Evolutionary conservation across 176 grass and related monocot genomes (phyloP).

Genomic region (Cenchrus purpureus): DNA sequence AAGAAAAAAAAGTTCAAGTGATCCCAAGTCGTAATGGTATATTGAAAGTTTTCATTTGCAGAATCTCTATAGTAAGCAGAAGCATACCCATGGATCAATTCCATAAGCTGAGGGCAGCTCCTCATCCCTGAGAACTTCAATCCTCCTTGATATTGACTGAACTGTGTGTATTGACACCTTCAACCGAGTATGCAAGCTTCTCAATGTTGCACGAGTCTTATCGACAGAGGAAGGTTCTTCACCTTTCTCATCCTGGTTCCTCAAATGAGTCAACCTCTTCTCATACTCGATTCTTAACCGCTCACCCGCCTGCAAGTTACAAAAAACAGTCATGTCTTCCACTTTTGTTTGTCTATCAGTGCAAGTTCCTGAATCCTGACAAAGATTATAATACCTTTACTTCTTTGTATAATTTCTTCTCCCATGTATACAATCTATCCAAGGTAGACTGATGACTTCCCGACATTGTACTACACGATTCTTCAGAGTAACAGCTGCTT

Average conservation of each 20-base stretch:
- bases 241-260: conserved; percentile 72
- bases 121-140: conserved; percentile 79
- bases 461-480: conserved; percentile 71
- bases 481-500: conserved; percentile 76
- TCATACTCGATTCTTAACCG: conserved; percentile 86
- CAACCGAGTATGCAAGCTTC: conserved; percentile 74
- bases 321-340: conserved; percentile 33
- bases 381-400: conserved; percentile 80
- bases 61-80: background rate
- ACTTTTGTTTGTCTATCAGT: conserved; percentile 1
- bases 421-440: conserved; percentile 93
- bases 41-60: conserved; percentile 1
- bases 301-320: conserved; percentile 67
- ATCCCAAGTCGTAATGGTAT: background rate
- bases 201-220: conserved; percentile 66
- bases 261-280: conserved; percentile 78
- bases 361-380: conserved; percentile 12
- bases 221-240: conserved; percentile 73
- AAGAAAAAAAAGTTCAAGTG: background rate
- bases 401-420: conserved; percentile 98
- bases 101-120: conserved; percentile 80
- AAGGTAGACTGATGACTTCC: conserved; percentile 91
- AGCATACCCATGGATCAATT: conserved; percentile 85
- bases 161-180: conserved; percentile 92
- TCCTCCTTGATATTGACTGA: conserved; percentile 87